phyloP scores from a whole-genome alignment of 2,329 filamentous ascomycete genomes.

The Trichoderma sp. region DNA sequence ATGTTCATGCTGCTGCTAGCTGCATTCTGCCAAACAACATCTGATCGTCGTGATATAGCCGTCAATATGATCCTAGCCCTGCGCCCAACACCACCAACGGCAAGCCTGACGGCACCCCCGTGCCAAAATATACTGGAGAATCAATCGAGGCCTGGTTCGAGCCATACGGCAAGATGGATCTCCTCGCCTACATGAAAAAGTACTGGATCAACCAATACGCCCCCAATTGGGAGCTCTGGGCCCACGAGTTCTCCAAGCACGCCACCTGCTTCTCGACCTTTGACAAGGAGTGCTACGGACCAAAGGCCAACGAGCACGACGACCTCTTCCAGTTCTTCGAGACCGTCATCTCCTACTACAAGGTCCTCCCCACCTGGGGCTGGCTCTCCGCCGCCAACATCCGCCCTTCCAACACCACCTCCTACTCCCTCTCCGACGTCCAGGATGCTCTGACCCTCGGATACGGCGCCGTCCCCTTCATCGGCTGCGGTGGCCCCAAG shows the following conservation, averaged over 20 bases:
- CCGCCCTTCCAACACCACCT: slow-evolving; percentile 55
- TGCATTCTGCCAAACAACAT: neutral
- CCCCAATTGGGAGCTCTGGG: slow-evolving; percentile 61
- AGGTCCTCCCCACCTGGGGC: slow-evolving; percentile 55
- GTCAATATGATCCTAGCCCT: slow-evolving; percentile 62
- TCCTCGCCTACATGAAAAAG: slow-evolving; percentile 64
- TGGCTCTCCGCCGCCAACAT: slow-evolving; percentile 58
- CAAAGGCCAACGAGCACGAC: slow-evolving; percentile 51
- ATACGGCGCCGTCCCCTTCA: slow-evolving; percentile 55
- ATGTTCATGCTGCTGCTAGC: neutral
- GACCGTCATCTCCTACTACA: slow-evolving; percentile 57
- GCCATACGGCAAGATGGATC: slow-evolving; percentile 55
- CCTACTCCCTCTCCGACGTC: slow-evolving; percentile 53
- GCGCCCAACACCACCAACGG: slow-evolving; percentile 63
- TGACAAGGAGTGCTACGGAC: slow-evolving; percentile 62
- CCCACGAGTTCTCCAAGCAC: slow-evolving; percentile 66
- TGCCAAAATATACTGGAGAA: slow-evolving; percentile 57
- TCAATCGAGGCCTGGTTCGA: slow-evolving; percentile 58
- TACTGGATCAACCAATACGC: slow-evolving; percentile 59
- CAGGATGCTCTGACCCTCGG: slow-evolving; percentile 47
- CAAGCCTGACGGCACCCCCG: slow-evolving; percentile 48
- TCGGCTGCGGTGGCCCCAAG: slow-evolving; percentile 58
- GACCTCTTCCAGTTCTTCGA: slow-evolving; percentile 64
- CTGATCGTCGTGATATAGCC: slow-evolving; percentile 29
- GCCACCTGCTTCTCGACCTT: slow-evolving; percentile 67